Evolutionary conservation across 2,329 filamentous ascomycete genomes (phyloP).

Genomic region (Aspergillus neoniger): DNA sequence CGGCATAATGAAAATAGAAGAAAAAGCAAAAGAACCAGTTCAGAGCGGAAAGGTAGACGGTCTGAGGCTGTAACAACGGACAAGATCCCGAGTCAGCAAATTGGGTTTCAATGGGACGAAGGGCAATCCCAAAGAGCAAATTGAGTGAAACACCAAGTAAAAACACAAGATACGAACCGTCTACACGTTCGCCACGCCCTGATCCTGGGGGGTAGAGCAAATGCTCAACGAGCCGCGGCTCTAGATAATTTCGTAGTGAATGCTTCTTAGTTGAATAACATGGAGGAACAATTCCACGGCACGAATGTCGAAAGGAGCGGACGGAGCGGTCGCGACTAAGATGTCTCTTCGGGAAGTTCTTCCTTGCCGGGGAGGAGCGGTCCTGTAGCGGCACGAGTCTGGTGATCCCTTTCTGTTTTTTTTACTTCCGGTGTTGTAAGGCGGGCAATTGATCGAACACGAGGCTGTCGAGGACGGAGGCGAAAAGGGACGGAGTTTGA

Average conservation of each 20-base stretch:
- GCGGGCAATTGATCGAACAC: conserved; percentile 12
- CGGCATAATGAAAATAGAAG: conserved; percentile 38
- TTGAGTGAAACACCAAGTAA: conserved; percentile 5
- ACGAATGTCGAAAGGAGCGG: conserved; percentile 26
- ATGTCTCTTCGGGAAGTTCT: conserved; percentile 16
- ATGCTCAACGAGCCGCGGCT: conserved; percentile 45
- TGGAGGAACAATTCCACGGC: conserved; percentile 35
- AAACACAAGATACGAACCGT: conserved; percentile 38
- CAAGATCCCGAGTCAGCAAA: conserved; percentile 26
- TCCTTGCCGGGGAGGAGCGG: conserved; percentile 17
- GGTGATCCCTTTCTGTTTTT: conserved; percentile 9
- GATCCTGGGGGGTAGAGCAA: conserved; percentile 41
- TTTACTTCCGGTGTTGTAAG: conserved; percentile 1
- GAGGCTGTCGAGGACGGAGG: conserved; percentile 11
- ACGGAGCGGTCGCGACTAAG: conserved; percentile 27
- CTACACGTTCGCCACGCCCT: conserved; percentile 45
- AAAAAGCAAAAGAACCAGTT: conserved; percentile 29
- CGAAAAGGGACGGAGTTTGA: conserved; percentile 1
- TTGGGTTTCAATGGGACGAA: conserved; percentile 6
- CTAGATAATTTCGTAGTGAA: conserved; percentile 31
- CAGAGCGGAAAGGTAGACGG: conserved; percentile 42
- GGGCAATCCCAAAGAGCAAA: neutral
- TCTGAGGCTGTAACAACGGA: conserved; percentile 20
- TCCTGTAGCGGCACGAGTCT: conserved; percentile 13
- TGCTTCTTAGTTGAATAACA: conserved; percentile 45